phyloP scores from a whole-genome alignment of 345 rosid species.

The Pistacia integerrima region DNA sequence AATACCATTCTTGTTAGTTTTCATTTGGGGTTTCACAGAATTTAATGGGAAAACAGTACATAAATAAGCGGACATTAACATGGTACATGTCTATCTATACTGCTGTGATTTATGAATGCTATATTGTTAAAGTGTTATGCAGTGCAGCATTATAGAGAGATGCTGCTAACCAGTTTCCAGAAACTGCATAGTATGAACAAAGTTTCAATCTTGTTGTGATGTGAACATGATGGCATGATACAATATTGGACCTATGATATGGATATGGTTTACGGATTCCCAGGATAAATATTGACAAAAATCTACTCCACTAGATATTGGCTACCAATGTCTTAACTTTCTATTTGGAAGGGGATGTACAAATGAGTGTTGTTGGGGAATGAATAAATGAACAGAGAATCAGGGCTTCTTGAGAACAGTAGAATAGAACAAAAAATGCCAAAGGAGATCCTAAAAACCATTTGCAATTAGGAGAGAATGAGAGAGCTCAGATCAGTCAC shows the following conservation, averaged over 20 bases:
- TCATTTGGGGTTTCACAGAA: not conserved
- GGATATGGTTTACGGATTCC: not conserved
- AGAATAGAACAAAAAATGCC: not conserved
- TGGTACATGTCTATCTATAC: not conserved
- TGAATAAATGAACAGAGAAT: not conserved
- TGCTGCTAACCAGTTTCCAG: not conserved
- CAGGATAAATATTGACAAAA: not conserved
- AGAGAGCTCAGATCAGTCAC: not conserved
- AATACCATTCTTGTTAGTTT: not conserved
- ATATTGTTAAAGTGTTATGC: not conserved
- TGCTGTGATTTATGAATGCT: not conserved
- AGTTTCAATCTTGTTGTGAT: not conserved
- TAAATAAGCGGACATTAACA: not conserved
- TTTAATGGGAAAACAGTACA: not conserved
- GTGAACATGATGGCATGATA: not conserved
- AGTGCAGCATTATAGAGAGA: not conserved
- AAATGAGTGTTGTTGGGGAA: not conserved
- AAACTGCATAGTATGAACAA: not conserved
- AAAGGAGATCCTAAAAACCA: not conserved
- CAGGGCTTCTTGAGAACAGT: conserved; percentile 2
- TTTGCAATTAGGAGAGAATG: not conserved
- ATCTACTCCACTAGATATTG: not conserved
- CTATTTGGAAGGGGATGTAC: not conserved
- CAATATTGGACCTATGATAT: not conserved
- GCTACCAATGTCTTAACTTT: not conserved